A percentile compares a stretch with the other conserved stretches of the same genome.
phyloP scores from a whole-genome alignment of 345 rosid species.

The Laguncularia racemosa region DNA sequence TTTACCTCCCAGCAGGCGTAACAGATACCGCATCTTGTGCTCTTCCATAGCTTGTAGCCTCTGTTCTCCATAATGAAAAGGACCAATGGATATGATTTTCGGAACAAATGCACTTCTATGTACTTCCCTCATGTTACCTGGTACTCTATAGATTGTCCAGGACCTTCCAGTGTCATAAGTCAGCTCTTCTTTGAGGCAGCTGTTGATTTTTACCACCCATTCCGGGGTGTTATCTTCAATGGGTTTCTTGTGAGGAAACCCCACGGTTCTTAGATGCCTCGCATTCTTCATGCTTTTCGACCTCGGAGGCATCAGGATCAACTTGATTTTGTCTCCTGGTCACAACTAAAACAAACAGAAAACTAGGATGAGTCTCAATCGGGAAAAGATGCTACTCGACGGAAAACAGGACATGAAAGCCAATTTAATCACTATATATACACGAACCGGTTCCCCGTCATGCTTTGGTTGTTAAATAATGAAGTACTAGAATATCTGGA shows the following conservation, averaged over 20 bases:
- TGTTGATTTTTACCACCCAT: neutral
- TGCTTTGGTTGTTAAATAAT: too few species aligned
- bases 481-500: too few species aligned
- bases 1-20: conserved; percentile 3
- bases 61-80: neutral
- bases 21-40: conserved; percentile 11
- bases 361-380: too few species aligned
- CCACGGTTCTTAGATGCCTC: conserved; percentile 4
- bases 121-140: conserved; percentile 4
- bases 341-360: too few species aligned
- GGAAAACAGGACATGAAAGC: too few species aligned
- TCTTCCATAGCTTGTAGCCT: conserved; percentile 10
- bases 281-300: conserved; percentile 4
- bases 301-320: neutral
- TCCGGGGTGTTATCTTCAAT: neutral
- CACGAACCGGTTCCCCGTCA: too few species aligned
- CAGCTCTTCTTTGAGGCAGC: neutral
- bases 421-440: too few species aligned
- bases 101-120: conserved; percentile 2
- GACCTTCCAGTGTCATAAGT: conserved; percentile 5
- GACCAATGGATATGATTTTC: conserved; percentile 13
- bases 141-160: conserved; percentile 9
- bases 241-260: conserved; percentile 1
- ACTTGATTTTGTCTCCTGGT: too few species aligned
- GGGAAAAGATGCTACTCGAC: too few species aligned